Evolutionary conservation across 257 asterid genomes (phyloP), one percentile per base, ranked within the genome.

Genomic region (Thymus mandschuricus): DNA sequence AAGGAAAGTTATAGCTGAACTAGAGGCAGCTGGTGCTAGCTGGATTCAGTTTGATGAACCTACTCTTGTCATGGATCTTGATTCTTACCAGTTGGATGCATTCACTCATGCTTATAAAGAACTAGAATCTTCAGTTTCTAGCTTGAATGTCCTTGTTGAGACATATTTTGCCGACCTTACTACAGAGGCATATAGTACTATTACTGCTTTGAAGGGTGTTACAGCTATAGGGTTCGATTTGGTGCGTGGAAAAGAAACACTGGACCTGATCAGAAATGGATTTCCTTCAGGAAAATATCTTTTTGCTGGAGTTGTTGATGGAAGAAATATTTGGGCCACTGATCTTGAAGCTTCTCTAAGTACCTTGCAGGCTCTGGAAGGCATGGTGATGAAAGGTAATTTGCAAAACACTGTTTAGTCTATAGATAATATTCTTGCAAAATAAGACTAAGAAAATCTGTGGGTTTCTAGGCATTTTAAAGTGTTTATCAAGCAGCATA

Each of bases 11-110:
- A 80, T 86, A 34, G 76, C 86, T 60, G 97, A 90, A 71, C 80
- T 90, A 78, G 85, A 85, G 85, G 96, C 86, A 61, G 97, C 97
- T 74, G 96, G 97, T 71, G 96, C 96, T 68, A 79, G 86, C 61
- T 82, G 88, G 91, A 85, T 90, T 82, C 97, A 90, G 77, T 87
- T 90, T 48, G 97, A 90, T 70, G 97, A 90, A 79, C 96, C 97
- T 60, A 80, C 86, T 48, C 88, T 90, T 71, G 96, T 90, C 69
- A 56, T 79, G 88, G 92, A 90, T 77, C 97, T 88, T 63, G 88
- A 82, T 54, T 74, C 89, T 75, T 81, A 83, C 74, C 81, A 82
- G 63, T 68, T 90, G 84, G 81, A 77, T 54, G 90, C 88, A 78
- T 90, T 84, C 73, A 80, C 88, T 49, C 75, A 77, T 79, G 90